Evolutionary conservation across 2,329 filamentous ascomycete species (phyloP).

Genomic region (Monosporascus sp.): DNA sequence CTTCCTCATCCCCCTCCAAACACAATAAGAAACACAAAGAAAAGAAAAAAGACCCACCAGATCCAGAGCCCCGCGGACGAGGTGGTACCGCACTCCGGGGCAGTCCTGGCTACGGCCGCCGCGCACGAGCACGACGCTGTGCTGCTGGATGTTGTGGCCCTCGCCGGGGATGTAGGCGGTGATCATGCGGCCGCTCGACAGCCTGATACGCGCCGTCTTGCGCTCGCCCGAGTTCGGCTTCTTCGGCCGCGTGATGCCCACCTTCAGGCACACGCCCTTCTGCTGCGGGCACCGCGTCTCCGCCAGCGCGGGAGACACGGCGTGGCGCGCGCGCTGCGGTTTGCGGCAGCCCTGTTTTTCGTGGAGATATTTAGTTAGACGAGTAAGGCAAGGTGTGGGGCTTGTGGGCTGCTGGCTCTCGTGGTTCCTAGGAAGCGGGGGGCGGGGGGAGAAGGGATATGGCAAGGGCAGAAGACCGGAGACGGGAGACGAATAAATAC

Average conservation of each 20-base stretch:
- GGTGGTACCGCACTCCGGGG: conserved; percentile 93
- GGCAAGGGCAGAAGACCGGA: no score
- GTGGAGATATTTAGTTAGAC: neutral
- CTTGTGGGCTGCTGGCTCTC: no score
- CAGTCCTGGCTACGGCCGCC: conserved; percentile 94
- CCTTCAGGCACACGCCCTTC: conserved; percentile 94
- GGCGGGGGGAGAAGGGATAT: no score
- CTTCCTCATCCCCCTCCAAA: neutral
- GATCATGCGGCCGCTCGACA: conserved; percentile 81
- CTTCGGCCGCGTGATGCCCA: conserved; percentile 91
- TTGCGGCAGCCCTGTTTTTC: conserved; percentile 62
- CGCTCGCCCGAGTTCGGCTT: conserved; percentile 98
- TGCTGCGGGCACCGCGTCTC: conserved; percentile 67
- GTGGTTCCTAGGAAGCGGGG: no score
- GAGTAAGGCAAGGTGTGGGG: neutral
- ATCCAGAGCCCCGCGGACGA: conserved; percentile 88
- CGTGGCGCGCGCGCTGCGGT: conserved; percentile 74
- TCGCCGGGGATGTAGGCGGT: conserved; percentile 96
- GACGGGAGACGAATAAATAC: conserved; percentile 10
- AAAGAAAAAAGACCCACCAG: conserved; percentile 56
- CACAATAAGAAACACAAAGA: neutral
- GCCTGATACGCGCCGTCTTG: conserved; percentile 86
- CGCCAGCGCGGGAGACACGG: conserved; percentile 78
- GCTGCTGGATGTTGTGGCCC: conserved; percentile 98
- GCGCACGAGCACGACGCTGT: conserved; percentile 93